Percentiles rank a stretch among this genome's conserved stretches.
phyloP scores from a whole-genome alignment of 495 filamentous ascomycete genomes.

The Penicillium nucicola region DNA sequence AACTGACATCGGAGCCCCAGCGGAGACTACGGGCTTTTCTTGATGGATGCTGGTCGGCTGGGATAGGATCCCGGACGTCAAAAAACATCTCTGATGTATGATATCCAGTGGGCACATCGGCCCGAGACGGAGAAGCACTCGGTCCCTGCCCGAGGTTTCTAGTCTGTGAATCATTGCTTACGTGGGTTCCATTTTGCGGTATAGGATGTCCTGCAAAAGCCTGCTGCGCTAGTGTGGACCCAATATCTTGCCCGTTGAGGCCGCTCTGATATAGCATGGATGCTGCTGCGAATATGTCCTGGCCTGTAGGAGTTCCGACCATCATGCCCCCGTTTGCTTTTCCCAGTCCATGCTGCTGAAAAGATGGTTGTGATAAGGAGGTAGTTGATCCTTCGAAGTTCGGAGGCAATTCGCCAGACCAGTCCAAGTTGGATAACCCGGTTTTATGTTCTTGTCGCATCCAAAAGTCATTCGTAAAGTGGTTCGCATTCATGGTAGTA shows the following conservation, averaged over 20 bases:
- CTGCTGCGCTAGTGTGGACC: constrained; percentile 28
- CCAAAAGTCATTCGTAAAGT: constrained; percentile 51
- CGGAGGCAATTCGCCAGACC: constrained; percentile 55
- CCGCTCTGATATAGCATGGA: constrained; percentile 46
- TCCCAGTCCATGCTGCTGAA: constrained; percentile 24
- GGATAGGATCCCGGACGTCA: constrained; percentile 39
- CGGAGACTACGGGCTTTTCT: constrained; percentile 44
- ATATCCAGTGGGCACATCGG: constrained; percentile 29
- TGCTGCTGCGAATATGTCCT: constrained; percentile 51
- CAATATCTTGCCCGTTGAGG: constrained; percentile 27
- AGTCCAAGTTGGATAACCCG: constrained; percentile 46
- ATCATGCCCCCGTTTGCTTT: constrained; percentile 23
- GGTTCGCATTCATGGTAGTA: constrained; percentile 53
- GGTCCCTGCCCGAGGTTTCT: constrained; percentile 15
- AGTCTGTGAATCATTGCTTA: constrained; percentile 12
- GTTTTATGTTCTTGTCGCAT: constrained; percentile 42
- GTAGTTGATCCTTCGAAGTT: constrained; percentile 59
- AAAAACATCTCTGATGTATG: constrained; percentile 48
- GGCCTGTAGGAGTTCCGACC: constrained; percentile 17
- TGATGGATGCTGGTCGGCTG: constrained; percentile 38
- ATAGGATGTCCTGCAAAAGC: constrained; percentile 25
- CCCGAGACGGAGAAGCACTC: constrained; percentile 16
- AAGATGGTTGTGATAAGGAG: constrained; percentile 53
- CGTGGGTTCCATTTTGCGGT: constrained; percentile 22
- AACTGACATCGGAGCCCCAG: constrained; percentile 66